Percentiles rank a stretch among this genome's conserved stretches.
These are phyloP conservation scores for Pyrenochaeta sp. DNA, from an alignment of 2,329 filamentous ascomycete species.

Conservation along the genomic window DNA sequence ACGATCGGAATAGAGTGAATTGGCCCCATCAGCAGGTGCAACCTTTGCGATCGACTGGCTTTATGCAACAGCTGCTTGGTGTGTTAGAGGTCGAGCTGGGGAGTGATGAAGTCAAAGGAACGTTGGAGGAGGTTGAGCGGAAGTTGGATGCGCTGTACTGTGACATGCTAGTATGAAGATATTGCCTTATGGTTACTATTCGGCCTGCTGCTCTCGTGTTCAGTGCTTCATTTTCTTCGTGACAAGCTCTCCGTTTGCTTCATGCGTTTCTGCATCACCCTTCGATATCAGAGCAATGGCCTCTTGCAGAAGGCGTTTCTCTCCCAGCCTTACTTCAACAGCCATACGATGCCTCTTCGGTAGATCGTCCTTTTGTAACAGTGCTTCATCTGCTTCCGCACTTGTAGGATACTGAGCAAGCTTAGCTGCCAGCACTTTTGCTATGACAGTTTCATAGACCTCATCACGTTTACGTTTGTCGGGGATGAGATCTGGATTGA, in stretches of 20 bases:
- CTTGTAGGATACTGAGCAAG: conserved; percentile 23
- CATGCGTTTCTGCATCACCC: background rate
- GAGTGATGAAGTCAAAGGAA: conserved; percentile 2
- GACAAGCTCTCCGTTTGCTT: background rate
- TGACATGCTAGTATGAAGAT: background rate
- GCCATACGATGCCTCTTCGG: conserved; percentile 29
- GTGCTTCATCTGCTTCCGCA: conserved; percentile 18
- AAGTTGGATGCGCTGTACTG: background rate
- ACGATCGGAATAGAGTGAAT: background rate
- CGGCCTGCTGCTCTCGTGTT: background rate
- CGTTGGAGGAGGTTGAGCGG: conserved; percentile 8
- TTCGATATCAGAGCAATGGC: conserved; percentile 12
- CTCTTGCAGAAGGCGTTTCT: conserved; percentile 29
- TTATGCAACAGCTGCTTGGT: conserved; percentile 3
- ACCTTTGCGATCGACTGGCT: background rate
- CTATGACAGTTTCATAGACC: conserved; percentile 12
- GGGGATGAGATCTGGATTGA: conserved; percentile 7
- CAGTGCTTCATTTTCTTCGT: background rate
- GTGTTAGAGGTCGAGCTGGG: conserved; percentile 7
- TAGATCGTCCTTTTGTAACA: conserved; percentile 12
- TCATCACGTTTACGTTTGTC: conserved; percentile 26
- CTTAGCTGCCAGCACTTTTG: conserved; percentile 18
- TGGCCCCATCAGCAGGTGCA: background rate
- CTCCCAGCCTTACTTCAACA: conserved; percentile 27
- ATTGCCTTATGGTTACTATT: too few species aligned